Evolutionary conservation across 257 asterid species (phyloP).

Genomic region (Scutellaria barbata): DNA sequence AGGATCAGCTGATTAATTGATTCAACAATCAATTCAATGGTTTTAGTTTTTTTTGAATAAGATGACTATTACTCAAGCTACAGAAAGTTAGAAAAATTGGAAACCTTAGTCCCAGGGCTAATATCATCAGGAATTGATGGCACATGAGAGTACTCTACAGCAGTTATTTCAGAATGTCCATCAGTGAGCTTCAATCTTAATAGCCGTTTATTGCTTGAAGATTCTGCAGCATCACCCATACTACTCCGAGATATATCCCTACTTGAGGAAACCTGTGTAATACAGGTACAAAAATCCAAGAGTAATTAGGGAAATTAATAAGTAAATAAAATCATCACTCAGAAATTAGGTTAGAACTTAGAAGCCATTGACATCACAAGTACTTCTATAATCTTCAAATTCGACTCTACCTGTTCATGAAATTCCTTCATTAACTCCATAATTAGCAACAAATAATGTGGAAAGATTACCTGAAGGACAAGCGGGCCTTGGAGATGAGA

Average conservation of each 20-base stretch:
- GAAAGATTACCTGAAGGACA: slow-evolving; percentile 68
- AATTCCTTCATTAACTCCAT: not conserved
- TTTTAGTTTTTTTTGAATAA: not conserved
- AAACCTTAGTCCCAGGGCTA: slow-evolving; percentile 89
- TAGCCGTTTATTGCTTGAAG: slow-evolving; percentile 55
- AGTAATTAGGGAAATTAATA: not conserved
- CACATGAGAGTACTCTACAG: slow-evolving; percentile 69
- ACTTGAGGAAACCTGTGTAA: slow-evolving; percentile 59
- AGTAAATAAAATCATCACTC: not conserved
- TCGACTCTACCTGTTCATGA: not conserved
- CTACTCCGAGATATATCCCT: slow-evolving; percentile 69
- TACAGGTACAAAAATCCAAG: slow-evolving; percentile 1
- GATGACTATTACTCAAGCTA: slow-evolving; percentile 1
- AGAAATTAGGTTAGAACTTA: not conserved
- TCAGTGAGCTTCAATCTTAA: slow-evolving; percentile 79
- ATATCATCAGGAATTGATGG: slow-evolving; percentile 70
- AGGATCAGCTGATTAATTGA: slow-evolving; percentile 20
- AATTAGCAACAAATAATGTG: not conserved
- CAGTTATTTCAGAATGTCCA: slow-evolving; percentile 73
- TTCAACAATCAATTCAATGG: not conserved
- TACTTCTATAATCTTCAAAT: slow-evolving; percentile 1
- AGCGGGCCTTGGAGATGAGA: slow-evolving; percentile 68
- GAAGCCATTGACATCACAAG: not conserved
- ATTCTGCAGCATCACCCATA: slow-evolving; percentile 59
- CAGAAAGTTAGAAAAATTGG: not conserved